These are phyloP conservation scores for Vaccinium myrtillus DNA, from an alignment of 148 eudicot genomes.

Conservation along the genomic window DNA sequence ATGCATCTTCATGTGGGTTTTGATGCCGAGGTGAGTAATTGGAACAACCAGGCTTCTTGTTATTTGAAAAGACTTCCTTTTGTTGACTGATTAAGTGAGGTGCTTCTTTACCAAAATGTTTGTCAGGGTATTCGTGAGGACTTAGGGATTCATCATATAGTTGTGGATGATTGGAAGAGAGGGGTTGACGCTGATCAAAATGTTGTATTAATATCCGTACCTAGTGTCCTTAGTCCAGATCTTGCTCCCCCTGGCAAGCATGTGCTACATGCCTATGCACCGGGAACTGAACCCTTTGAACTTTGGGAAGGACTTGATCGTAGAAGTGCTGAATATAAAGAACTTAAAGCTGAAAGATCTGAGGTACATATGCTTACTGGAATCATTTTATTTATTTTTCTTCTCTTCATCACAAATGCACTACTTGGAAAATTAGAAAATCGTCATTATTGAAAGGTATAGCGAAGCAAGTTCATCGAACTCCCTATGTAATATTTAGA, in stretches of 20 bases:
- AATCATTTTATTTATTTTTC: neutral
- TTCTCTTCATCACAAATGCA: conserved; percentile 4
- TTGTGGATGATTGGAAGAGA: conserved; percentile 84
- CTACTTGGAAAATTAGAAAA: neutral
- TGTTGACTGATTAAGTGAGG: neutral
- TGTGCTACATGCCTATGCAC: conserved; percentile 84
- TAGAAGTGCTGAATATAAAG: conserved; percentile 73
- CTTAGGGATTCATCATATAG: conserved; percentile 90
- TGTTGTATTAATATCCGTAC: conserved; percentile 88
- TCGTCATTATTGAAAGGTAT: neutral
- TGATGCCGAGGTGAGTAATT: conserved; percentile 72
- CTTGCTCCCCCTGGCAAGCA: conserved; percentile 95
- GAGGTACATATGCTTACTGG: conserved; percentile 50
- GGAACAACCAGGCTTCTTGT: neutral
- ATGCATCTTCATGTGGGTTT: conserved; percentile 99
- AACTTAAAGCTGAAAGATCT: conserved; percentile 81
- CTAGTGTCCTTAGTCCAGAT: conserved; percentile 80
- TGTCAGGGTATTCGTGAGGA: conserved; percentile 70
- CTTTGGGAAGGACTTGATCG: conserved; percentile 96
- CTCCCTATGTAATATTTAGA: neutral
- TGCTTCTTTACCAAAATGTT: neutral
- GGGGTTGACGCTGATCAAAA: conserved; percentile 99
- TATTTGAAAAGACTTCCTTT: neutral
- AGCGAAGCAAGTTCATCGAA: neutral
- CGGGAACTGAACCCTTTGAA: conserved; percentile 90